Evolutionary conservation across 257 asterid species (phyloP), one percentile per base, ranked within the genome.

Genomic region (Solanum megistacrolobum): DNA sequence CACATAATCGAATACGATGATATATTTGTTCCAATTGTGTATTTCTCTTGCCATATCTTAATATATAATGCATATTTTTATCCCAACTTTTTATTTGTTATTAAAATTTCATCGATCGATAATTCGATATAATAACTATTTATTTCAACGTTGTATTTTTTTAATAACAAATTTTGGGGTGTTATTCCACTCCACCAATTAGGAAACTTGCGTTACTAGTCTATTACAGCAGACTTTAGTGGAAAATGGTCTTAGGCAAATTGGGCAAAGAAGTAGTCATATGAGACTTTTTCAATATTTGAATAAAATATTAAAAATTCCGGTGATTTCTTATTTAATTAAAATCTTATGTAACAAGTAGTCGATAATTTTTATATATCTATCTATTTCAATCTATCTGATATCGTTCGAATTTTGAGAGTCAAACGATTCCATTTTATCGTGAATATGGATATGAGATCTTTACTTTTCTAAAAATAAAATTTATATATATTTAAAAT

Each of bases 371-470:
- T 11, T 10, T 11, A 3, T 58, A 7, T 58, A 58, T 58, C 1
- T 58, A 10, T 58, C 0, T 3, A 2, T 20, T 1, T 52, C 2
- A 58, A 9, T 60, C 12, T 60, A 9, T 9, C 3, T 23, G 69
- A 9, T 4, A 9, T 4, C 3, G 1, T 60, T 60, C 1, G 1
- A 4, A 60, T 60, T 60, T 60, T 4, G 6, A 60, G 6, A 60
- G 6, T 9, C 2, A 8, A 60, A 60, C 0, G 2, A 0, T 58
- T 58, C 7, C 0, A 58, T 20, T 20, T 58, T 58, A 20, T 58
- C 1, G 1, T 58, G 2, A 58, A 20, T 20, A 7, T 58, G 2
- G 5, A 20, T 3, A 52, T 52, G 23, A 6, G 4, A 52, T 52
- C 2, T 6, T 52, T 16, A 29, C 31, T 29, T 1, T 29, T 29